Base-by-base conservation (phyloP, 805 yeast species). In the Myxozyma lipomycoides region DNA sequence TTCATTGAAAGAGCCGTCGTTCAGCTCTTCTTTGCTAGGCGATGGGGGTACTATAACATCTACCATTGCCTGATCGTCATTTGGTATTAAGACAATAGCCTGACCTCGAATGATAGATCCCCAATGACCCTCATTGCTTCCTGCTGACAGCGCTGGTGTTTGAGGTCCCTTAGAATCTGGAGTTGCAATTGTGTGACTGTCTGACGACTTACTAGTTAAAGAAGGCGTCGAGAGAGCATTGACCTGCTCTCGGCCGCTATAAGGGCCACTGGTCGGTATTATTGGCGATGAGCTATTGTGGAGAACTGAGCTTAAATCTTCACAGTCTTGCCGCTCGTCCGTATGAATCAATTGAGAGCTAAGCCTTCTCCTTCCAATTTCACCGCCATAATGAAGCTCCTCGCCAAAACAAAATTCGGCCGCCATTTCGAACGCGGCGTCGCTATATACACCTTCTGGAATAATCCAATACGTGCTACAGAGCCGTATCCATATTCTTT, bases 401-500 rank as follows among this genome's bases (percentile, higher is more conserved):
- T 54, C 45, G 23, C 55, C 49, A 39, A 55, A 51, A 23, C 50
- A 46, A 17, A 40, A 6, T 9, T 48, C 54, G 12, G 59, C 38
- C 5, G 34, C 19, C 22, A 45, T 24, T n/a, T 19, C 7, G 19
- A 52, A 35, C 4, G 43, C 48, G 9, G 42, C 34, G 12, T 39
- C 19, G n/a, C 42, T n/a, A 30, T 53, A 55, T 15, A 43, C 17
- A 5, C 45, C 50, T 4, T 43, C 17, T 36, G 51, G 46, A 39
- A 61, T 52, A 39, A 61, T 61, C 64, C 76, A 68, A 52, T 64
- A 65, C 50, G 65, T 62, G 46, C 64, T 59, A 34, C 72, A 63
- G 21, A 68, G 59, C 21, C 63, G 52, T 24, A 75, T 67, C 84
- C 84, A 80, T 7, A 70, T 65, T 56, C 72, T 72, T 56, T 79